Base-by-base conservation (phyloP, 2,329 filamentous ascomycete species). In the Pyrenochaeta sp. region DNA sequence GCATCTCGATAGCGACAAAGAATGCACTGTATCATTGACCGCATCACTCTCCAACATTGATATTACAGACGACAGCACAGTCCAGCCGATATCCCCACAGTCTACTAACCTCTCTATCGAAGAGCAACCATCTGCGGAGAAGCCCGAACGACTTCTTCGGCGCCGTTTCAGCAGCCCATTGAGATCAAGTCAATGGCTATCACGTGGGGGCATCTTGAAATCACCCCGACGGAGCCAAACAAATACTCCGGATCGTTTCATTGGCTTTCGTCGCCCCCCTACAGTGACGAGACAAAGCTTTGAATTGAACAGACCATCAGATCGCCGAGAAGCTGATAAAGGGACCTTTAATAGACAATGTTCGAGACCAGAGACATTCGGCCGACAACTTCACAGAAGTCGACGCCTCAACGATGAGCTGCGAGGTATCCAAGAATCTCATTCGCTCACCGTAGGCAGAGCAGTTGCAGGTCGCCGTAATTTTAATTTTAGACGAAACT, bases 171-270 rank as follows among this genome's bases (percentile, higher is more conserved):
- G 59, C 44, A 71, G 63, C 32, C 67, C 67, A 14, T 37, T 72
- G 8, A 63, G 65, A 30, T 51, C 62, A 26, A 66, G 66, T 41
- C 67, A 69, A 49, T 66, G 62, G 58, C 47, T 46, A 15, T 37
- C 58, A 26, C 50, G 62, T 7, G 63, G 62, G 10, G 63, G 67
- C 6, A 20, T 54, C 1, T 30, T 63, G 21, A 44, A 48, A 27
- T 42, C 54, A 19, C 39, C 58, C 27, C 49, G 55, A 30, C 55
- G 48, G 34, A 41, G 46, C 11, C 59, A 52, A 26, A 53, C 55
- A 23, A 65, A 52, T 19, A 75, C 73, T 8, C 78, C 78, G 15
- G 84, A 87, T 64, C 77, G 85, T 19, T 87, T 86, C 60, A 77
- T 87, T 30, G 75, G 80, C 21, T 60, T 60, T 38, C 73, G 78